Evolutionary conservation across 495 filamentous ascomycete genomes (phyloP), one percentile per base, ranked within the genome.

Genomic region (Trichoderma gamsii): DNA sequence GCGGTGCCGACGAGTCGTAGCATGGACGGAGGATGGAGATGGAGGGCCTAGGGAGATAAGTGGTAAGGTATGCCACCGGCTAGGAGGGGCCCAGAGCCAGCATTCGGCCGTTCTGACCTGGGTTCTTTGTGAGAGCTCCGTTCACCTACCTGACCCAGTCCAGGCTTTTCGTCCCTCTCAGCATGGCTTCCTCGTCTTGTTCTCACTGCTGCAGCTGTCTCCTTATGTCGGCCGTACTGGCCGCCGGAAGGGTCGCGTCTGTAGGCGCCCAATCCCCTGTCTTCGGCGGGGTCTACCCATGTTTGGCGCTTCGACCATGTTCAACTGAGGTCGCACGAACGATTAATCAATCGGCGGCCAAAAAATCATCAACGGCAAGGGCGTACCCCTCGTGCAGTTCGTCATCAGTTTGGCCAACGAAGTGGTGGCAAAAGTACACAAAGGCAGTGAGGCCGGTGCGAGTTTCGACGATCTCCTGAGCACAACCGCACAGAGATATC

Each of bases 1-100:
- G 56, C 67, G 64, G 66, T 51, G 67, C 35, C 67, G 56, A 61
- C 56, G 56, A 61, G 56, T 61, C 56, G 56, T 29, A 61, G 27
- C n/a, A 61, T 32, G 56, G 8, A 16, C 56, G n/a, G 56, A 56
- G n/a, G 51, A 56, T 25, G 51, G 51, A 21, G 51, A 56, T 25
- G 51, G 51, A 21, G 51, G 51, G 3, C 4, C 51, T 56, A 56
- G 51, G n/a, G 51, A 56, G 51, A 5, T 2, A 56, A 21, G 51
- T 56, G 51, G 51, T 56, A 56, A 56, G 51, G 51, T 56, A 56
- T 21, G n/a, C 9, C n/a, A 38, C 25, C 29, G n/a, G 25, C 56
- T 32, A 32, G 12, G 25, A 32, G 12, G 25, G 56, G 8, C 23
- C 23, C n/a, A 21, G 56, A 0, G n/a, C 15, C 44, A 49, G 44